Percentiles rank a stretch among this genome's conserved stretches.
These are phyloP conservation scores for Penicillium janthinellum DNA, from an alignment of 2,329 filamentous ascomycete genomes.

Conservation along the genomic window DNA sequence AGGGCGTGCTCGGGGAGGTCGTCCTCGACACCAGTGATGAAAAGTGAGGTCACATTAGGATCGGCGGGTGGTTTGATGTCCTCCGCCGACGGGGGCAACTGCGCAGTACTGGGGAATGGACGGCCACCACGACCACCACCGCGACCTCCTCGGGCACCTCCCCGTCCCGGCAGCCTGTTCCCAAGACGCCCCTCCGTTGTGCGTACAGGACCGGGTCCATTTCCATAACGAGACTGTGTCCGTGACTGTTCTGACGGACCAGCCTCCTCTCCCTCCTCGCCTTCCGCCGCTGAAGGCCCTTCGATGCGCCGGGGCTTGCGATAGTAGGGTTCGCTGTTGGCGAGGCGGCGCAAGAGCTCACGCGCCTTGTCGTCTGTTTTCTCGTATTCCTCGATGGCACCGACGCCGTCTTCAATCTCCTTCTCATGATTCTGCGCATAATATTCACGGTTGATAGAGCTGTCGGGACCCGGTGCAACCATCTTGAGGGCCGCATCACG, in stretches of 20 bases:
- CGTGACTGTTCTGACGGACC: constrained; percentile 46
- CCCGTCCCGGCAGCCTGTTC: constrained; percentile 41
- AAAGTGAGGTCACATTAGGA: constrained; percentile 85
- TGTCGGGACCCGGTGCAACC: constrained; percentile 89
- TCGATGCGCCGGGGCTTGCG: constrained; percentile 80
- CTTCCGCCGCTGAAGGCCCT: constrained; percentile 44
- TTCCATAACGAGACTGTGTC: constrained; percentile 45
- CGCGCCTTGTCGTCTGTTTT: constrained; percentile 97
- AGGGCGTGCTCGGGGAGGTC: constrained; percentile 91
- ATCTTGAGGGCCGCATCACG: constrained; percentile 97
- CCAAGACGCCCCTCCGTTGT: constrained; percentile 62
- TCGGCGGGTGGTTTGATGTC: constrained; percentile 87
- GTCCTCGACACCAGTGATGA: constrained; percentile 93
- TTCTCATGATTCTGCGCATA: constrained; percentile 97
- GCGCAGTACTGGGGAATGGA: constrained; percentile 69
- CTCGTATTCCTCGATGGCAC: constrained; percentile 84
- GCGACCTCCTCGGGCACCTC: constrained; percentile 52
- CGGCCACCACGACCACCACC: constrained; percentile 55
- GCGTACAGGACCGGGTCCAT: constrained; percentile 68
- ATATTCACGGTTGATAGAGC: constrained; percentile 92
- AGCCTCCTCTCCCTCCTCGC: constrained; percentile 43
- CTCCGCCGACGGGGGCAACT: constrained; percentile 76
- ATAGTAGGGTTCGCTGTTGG: constrained; percentile 93
- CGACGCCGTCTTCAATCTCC: constrained; percentile 88
- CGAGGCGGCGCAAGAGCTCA: constrained; percentile 79